Conservation (phyloP, 176 grass and related monocot species). For the Rhynchospora breviuscula region DNA sequence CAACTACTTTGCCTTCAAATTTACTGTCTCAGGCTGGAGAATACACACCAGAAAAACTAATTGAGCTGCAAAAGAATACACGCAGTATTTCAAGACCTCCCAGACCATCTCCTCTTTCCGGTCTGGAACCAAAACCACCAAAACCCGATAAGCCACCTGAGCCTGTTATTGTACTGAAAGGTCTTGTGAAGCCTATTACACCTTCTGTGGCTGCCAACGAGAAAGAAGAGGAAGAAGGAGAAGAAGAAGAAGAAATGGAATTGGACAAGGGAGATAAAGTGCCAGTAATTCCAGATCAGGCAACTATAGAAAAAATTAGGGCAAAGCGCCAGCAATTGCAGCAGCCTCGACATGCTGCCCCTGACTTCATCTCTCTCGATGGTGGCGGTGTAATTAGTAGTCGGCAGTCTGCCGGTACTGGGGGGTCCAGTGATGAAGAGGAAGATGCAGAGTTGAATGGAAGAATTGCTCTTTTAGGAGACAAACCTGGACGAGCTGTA, state of each 20-base stretch:
- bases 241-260: constrained; percentile 34
- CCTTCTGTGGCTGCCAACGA: constrained; percentile 20
- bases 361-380: constrained; percentile 90
- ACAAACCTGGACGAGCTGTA: constrained; percentile 10
- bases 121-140: constrained; percentile 8
- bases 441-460: constrained; percentile 51
- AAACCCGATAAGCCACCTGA: constrained; percentile 17
- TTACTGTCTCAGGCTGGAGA: constrained; percentile 77
- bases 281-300: constrained; percentile 59
- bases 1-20: constrained; percentile 58
- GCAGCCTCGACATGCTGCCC: constrained; percentile 58
- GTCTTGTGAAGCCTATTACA: constrained; percentile 67
- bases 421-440: constrained; percentile 84
- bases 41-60: constrained; percentile 84
- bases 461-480: constrained; percentile 59
- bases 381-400: constrained; percentile 63
- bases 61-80: constrained; percentile 95
- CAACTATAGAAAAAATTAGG: constrained; percentile 77
- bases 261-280: constrained; percentile 31
- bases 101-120: constrained; percentile 14
- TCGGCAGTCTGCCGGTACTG: constrained; percentile 37
- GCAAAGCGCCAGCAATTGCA: constrained; percentile 81
- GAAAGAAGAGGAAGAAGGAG: constrained; percentile 23
- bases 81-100: constrained; percentile 39
- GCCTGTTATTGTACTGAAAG: constrained; percentile 70